Base-by-base conservation (phyloP, 2,329 filamentous ascomycete genomes). In the Teratosphaeriaceae sp. region DNA sequence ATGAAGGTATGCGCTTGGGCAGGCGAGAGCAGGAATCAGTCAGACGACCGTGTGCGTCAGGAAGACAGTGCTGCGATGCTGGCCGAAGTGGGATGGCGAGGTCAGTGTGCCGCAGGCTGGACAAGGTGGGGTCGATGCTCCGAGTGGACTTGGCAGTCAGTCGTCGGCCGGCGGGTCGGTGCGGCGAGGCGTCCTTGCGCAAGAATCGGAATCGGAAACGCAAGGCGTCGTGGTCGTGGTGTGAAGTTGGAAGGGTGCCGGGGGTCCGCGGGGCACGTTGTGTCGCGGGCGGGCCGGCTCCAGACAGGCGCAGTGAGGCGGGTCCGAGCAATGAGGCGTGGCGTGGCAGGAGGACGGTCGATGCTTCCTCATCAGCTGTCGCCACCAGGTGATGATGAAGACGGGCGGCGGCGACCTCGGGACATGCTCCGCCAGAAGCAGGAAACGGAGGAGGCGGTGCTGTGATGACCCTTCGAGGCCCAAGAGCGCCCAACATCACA, bases 141-240 rank as follows among this genome's bases (percentile, higher is more conserved):
- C 49, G 51, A 45, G 44, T 15, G 19, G 24, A 27, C 8, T 8
- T 8, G 8, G 24, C 30, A 18, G 7, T 15, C 7, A 12, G 30
- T 18, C 8, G 30, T 18, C 15, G 16, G 30, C 11, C 11, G 30
- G 16, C 16, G 30, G 30, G 15, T 34, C 30, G 30, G 8, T 7
- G 24, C 13, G 24, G 24, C 13, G 24, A 27, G 20, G 45, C 20
- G 48, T 43, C 45, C 48, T 53, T 49, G 52, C 49, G 19, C 34
- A 8, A 47, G n/a, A n/a, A n/a, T n/a, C 46, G 48, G 48, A 45
- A 40, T 53, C 40, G 47, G 47, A 55, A 52, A 55, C 45, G 54
- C 53, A 54, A 56, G 54, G 54, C 52, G 51, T 54, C 43, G 50
- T n/a, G n/a, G n/a, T n/a, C n/a, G 51, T 52, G 43, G 37, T 11